Base-by-base conservation (phyloP, 148 eudicot genomes). In the Simmondsia chinensis region DNA sequence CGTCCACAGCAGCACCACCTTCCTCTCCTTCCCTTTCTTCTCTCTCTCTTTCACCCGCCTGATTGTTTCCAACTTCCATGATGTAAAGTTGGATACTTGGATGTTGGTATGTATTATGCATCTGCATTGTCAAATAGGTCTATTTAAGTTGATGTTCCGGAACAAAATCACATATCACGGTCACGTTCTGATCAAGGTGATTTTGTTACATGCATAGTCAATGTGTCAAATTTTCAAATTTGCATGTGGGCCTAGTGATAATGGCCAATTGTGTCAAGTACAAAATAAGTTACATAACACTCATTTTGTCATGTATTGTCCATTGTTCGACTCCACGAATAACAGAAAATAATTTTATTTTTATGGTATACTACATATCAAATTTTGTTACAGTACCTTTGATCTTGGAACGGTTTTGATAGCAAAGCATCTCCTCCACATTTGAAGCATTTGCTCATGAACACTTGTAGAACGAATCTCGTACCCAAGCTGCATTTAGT, bases 381-480 rank as follows among this genome's bases (percentile, higher is more conserved):
- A n/a, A n/a, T n/a, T n/a, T n/a, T n/a, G n/a, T n/a, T n/a, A n/a
- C n/a, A n/a, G 15, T 64, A 88, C 96, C 96, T 80, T 88, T 44
- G 87, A 38, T 66, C 61, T 83, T 20, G 94, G 87, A 50, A 88
- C 70, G 46, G 54, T 68, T 75, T 83, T 88, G 40, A 88, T 75
- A 20, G 77, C 83, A 15, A 83, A 88, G 58, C 77, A 48, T 59
- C 59, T 66, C 52, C 80, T 88, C 96, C 94, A 83, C 75, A 80
- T 34, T 24, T 69, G 56, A 57, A 88, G 83, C 96, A 88, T 88
- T 69, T 70, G 69, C 43, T 83, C 96, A 47, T 88, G 96, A 51
- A 88, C 94, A 58, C 72, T 77, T 52, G 94, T 88, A 16, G 96
- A 88, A 52, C 96, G 94, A 51, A 88, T 72, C 64, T 88, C 96